Base-by-base conservation (phyloP, 371 early-diverging fungal genomes). In the Haplosporangium sp. region DNA sequence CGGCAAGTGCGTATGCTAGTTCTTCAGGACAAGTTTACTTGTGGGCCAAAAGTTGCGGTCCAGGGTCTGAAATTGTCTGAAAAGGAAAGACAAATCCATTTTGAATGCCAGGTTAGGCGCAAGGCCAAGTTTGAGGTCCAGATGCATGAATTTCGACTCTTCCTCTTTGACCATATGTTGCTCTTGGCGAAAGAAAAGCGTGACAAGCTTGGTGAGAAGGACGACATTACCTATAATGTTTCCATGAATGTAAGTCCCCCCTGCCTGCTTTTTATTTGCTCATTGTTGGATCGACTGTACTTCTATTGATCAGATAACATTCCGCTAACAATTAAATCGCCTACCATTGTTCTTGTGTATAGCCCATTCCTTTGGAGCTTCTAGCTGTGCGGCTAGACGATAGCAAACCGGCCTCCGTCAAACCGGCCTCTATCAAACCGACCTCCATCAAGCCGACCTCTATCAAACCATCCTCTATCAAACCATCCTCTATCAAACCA, bases 81-180 rank as follows among this genome's bases (percentile, higher is more conserved):
- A 40, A 88, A 87, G 20, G 82, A 84, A n/a, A 86, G 96, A 42
- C 82, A 88, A 60, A 70, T 95, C 1, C 84, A 95, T 40, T 88
- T 93, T 61, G 95, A 95, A 60, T 95, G 96, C 23, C 81, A 87
- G 37, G 82, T 96, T 73, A 92, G 90, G 55, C 83, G 92, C 20
- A 90, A 90, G 64, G 80, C 90, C 6, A 68, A 79, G 29, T 73
- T 89, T 64, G 93, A 90, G 64, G 74, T 91, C 0, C 92, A 92
- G 55, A 83, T 85, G 46, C 81, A 87, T 0, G 93, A 93, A 16
- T 69, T 96, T 36, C 84, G 85, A 50, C 86, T 96, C 23, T 94
- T 93, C 69, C 73, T 98, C 40, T 89, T 98, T 43, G 98, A 98
- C 73, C 95, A 96, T 67, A 85, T 87, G 62, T 70, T 98, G 20